These are phyloP conservation scores for Saturnispora sekii DNA, from an alignment of 805 yeast species.

Conservation along the genomic window DNA sequence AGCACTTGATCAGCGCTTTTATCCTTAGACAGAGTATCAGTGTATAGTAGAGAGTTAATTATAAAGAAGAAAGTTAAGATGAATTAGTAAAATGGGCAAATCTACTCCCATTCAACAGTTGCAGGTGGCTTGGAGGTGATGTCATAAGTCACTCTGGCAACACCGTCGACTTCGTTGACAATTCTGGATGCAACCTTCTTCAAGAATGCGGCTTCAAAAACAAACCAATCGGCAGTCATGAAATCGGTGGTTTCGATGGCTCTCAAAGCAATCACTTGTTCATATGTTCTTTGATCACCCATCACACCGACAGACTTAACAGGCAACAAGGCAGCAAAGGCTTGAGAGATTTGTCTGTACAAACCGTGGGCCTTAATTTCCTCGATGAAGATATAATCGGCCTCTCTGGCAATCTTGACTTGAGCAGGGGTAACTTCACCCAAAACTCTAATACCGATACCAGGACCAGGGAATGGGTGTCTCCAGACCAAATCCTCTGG, in stretches of 20 bases:
- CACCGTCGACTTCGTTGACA: constrained; percentile 97
- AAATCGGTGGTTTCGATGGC: constrained; percentile 97
- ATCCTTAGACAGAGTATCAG: constrained; percentile 28
- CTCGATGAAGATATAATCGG: constrained; percentile 91
- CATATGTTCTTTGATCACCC: constrained; percentile 99
- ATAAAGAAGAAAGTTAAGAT: not conserved
- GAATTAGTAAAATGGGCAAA: not conserved
- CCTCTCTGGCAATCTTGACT: constrained; percentile 94
- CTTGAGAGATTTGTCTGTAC: constrained; percentile 90
- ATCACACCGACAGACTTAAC: constrained; percentile 98
- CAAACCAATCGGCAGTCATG: constrained; percentile 99
- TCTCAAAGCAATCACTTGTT: constrained; percentile 97
- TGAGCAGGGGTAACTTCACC: constrained; percentile 95
- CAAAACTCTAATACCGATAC: constrained; percentile 94
- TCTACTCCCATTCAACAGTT: constrained; percentile 97
- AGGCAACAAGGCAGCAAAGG: constrained; percentile 93
- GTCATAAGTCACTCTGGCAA: constrained; percentile 97
- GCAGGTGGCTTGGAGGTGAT: constrained; percentile 99
- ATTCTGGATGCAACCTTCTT: constrained; percentile 92
- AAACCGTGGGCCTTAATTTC: constrained; percentile 92
- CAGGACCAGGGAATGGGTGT: constrained; percentile 99
- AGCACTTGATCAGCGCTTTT: constrained; percentile 45
- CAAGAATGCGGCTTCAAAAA: constrained; percentile 84
- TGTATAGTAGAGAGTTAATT: not conserved
- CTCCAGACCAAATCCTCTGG: constrained; percentile 98